These are phyloP conservation scores for Rhizopogon vesiculosus DNA, from an alignment of 768 basidiomycete genomes.

Conservation along the genomic window DNA sequence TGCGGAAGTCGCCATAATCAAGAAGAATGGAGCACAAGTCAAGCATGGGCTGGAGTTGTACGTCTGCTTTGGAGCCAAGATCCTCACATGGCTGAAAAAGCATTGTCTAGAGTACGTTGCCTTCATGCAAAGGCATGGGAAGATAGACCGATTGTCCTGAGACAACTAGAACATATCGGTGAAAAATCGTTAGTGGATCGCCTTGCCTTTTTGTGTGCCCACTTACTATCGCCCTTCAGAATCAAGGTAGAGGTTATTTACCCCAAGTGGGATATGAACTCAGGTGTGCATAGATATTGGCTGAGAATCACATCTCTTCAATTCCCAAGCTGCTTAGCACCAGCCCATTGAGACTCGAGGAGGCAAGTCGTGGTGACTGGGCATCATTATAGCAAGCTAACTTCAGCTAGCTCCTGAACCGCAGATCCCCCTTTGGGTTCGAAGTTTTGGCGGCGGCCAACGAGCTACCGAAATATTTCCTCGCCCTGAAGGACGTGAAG, in stretches of 20 bases:
- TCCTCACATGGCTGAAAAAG: neutral
- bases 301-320: constrained; percentile 64
- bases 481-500: constrained; percentile 46
- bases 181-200: constrained; percentile 72
- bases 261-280: neutral
- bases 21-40: constrained; percentile 59
- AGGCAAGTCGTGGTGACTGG: constrained; percentile 31
- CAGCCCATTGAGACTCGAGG: constrained; percentile 58
- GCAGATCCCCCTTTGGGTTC: constrained; percentile 68
- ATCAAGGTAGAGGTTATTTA: constrained; percentile 14
- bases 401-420: constrained; percentile 58
- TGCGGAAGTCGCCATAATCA: constrained; percentile 70
- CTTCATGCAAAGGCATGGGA: constrained; percentile 90
- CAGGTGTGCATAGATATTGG: constrained; percentile 52
- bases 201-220: neutral
- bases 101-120: constrained; percentile 57
- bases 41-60: constrained; percentile 76
- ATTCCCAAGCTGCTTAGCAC: constrained; percentile 53
- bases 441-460: constrained; percentile 57
- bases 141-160: constrained; percentile 74
- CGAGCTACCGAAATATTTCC: constrained; percentile 61
- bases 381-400: constrained; percentile 2
- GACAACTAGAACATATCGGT: constrained; percentile 87
- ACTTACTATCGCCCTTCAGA: constrained; percentile 10
- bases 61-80: constrained; percentile 15